Percentiles rank a stretch among this genome's conserved stretches.
Conservation (phyloP, 1,284 basidiomycete species). For the Phenoliferia sp. region DNA sequence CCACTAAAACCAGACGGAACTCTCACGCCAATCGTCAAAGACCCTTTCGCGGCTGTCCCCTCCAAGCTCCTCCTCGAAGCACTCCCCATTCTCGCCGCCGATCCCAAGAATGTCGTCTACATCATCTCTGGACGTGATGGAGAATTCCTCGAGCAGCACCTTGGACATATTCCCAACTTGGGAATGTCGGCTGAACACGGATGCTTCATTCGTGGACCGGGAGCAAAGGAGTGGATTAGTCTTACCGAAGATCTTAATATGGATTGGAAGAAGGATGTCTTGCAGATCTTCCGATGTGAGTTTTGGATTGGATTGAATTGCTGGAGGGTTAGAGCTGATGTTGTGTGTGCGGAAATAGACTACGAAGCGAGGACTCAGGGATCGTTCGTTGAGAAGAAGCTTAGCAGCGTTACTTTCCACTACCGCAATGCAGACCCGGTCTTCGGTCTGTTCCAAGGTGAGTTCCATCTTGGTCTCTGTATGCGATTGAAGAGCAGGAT, state of each 20-base stretch:
- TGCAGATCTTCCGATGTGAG: slow-evolving; percentile 79
- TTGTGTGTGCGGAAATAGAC: slow-evolving; percentile 23
- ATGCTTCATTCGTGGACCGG: slow-evolving; percentile 77
- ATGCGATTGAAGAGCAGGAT: neutral
- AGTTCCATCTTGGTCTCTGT: neutral
- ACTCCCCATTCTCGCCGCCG: slow-evolving; percentile 64
- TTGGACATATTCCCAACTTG: slow-evolving; percentile 74
- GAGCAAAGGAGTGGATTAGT: slow-evolving; percentile 67
- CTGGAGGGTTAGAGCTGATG: neutral
- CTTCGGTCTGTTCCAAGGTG: slow-evolving; percentile 59
- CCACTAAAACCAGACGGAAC: slow-evolving; percentile 60
- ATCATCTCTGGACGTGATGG: slow-evolving; percentile 97
- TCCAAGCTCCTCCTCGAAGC: slow-evolving; percentile 69
- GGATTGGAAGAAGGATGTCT: slow-evolving; percentile 95
- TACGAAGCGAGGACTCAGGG: slow-evolving; percentile 66
- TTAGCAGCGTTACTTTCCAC: slow-evolving; percentile 97
- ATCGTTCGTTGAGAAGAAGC: slow-evolving; percentile 94
- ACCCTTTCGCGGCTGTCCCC: slow-evolving; percentile 81
- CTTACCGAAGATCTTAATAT: slow-evolving; percentile 89
- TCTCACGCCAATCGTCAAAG: slow-evolving; percentile 92
- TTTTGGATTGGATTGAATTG: neutral
- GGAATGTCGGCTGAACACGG: slow-evolving; percentile 97
- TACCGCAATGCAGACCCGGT: slow-evolving; percentile 90
- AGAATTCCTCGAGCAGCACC: slow-evolving; percentile 83
- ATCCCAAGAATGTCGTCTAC: slow-evolving; percentile 87